Evolutionary conservation across 805 yeast genomes (phyloP).

Genomic region (Metschnikowia amazonensis): DNA sequence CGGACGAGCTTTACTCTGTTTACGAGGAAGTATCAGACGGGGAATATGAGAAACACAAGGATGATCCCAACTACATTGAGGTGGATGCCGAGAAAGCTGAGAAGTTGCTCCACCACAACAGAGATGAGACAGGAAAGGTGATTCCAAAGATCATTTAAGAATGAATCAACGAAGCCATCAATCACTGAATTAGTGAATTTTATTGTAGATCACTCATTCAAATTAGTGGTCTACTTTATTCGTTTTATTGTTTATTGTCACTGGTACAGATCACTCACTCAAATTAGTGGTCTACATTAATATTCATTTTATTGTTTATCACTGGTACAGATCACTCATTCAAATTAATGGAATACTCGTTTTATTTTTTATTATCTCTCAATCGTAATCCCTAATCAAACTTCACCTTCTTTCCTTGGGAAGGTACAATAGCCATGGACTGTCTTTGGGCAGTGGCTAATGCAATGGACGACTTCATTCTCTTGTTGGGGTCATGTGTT

Average conservation of each 20-base stretch:
- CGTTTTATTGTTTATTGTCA: no score
- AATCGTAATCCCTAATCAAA: slow-evolving; percentile 45
- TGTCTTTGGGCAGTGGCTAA: slow-evolving; percentile 86
- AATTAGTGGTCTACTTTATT: no score
- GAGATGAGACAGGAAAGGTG: slow-evolving; percentile 2
- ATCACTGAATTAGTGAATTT: no score
- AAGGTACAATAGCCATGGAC: slow-evolving; percentile 81
- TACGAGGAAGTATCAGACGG: slow-evolving; percentile 49
- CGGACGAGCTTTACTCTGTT: slow-evolving; percentile 19
- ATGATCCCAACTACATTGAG: slow-evolving; percentile 49
- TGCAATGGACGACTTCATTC: slow-evolving; percentile 77
- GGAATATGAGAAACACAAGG: slow-evolving; percentile 43
- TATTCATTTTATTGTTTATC: no score
- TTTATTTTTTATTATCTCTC: background rate
- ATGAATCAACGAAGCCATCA: no score
- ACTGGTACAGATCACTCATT: no score
- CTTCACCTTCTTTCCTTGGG: slow-evolving; percentile 82
- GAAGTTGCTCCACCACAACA: slow-evolving; percentile 16
- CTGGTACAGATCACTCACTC: no score
- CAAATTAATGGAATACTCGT: no score
- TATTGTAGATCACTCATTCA: no score
- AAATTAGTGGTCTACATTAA: no score
- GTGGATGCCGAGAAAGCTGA: slow-evolving; percentile 18
- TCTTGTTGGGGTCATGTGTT: slow-evolving; percentile 32
- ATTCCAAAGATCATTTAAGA: slow-evolving; percentile 1